Evolutionary conservation across 768 basidiomycete species (phyloP).

Genomic region (Cystofilobasidium ferigula): DNA sequence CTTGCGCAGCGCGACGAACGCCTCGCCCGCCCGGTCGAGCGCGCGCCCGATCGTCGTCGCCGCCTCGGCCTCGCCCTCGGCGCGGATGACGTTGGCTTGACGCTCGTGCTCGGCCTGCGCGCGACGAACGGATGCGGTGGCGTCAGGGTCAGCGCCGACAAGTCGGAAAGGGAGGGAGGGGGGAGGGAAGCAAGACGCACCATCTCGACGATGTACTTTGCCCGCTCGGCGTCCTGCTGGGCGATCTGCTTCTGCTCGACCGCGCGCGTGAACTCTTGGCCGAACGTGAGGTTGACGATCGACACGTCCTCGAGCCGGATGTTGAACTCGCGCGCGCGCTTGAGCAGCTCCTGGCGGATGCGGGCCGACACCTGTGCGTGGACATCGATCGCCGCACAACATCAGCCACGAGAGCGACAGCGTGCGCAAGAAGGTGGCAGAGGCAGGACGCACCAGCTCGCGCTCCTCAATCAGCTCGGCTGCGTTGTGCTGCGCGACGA

Average conservation of each 20-base stretch:
- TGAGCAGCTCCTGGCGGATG: slow-evolving; percentile 81
- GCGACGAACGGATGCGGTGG: too few relatives aligned
- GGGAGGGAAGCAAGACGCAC: slow-evolving; percentile 40
- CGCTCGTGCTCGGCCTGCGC: slow-evolving; percentile 92
- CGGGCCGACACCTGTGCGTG: slow-evolving; percentile 63
- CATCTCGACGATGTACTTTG: slow-evolving; percentile 98
- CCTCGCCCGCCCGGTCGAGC: slow-evolving; percentile 86
- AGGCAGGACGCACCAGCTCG: slow-evolving; percentile 16
- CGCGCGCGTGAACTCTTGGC: slow-evolving; percentile 47
- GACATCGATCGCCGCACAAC: not conserved
- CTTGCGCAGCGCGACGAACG: slow-evolving; percentile 84
- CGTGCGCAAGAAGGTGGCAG: not conserved
- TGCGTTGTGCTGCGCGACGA: slow-evolving; percentile 96
- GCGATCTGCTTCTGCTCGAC: slow-evolving; percentile 99
- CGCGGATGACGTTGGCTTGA: slow-evolving; percentile 93
- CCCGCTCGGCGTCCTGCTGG: slow-evolving; percentile 98
- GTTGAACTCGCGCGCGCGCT: slow-evolving; percentile 91
- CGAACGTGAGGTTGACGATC: slow-evolving; percentile 49
- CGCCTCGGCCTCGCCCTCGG: slow-evolving; percentile 97
- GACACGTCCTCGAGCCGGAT: slow-evolving; percentile 94
- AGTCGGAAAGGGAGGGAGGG: not conserved
- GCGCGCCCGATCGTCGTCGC: slow-evolving; percentile 84
- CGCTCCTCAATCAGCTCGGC: slow-evolving; percentile 56
- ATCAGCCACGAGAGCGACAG: not conserved
- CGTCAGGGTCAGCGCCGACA: too few relatives aligned